Evolutionary conservation across 2,329 filamentous ascomycete species (phyloP).

Genomic region (Pleurostoma richardsiae): DNA sequence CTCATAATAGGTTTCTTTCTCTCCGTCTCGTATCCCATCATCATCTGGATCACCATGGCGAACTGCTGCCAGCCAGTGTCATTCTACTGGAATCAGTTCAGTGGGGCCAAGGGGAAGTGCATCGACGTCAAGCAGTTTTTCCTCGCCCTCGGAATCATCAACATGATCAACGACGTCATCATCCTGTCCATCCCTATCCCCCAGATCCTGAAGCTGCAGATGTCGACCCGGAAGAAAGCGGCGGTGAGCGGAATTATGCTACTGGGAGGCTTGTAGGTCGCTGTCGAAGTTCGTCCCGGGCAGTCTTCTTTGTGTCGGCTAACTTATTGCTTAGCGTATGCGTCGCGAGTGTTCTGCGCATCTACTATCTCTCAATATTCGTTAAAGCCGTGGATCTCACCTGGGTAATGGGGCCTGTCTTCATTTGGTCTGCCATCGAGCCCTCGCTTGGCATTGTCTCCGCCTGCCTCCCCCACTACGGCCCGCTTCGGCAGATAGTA

Average conservation of each 20-base stretch:
- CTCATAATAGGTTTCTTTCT: constrained; percentile 4
- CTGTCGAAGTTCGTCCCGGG: too few relatives aligned
- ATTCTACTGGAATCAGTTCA: constrained; percentile 11
- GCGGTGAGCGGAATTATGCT: constrained; percentile 8
- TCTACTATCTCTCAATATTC: constrained; percentile 2
- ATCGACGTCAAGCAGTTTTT: not conserved
- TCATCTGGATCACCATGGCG: constrained; percentile 8
- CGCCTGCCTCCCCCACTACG: constrained; percentile 5
- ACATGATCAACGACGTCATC: constrained; percentile 8
- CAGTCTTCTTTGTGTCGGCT: too few relatives aligned
- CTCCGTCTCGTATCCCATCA: constrained; percentile 4
- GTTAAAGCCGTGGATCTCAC: constrained; percentile 5
- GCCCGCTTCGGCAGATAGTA: too few relatives aligned
- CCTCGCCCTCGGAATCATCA: constrained; percentile 2
- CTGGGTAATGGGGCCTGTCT: constrained; percentile 9
- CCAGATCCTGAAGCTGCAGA: constrained; percentile 7
- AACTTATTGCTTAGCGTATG: not conserved
- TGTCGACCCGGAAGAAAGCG: constrained; percentile 5
- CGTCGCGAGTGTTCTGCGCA: constrained; percentile 1
- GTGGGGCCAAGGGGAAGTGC: not conserved
- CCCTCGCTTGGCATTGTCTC: constrained; percentile 1
- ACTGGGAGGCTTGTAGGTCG: constrained; percentile 7
- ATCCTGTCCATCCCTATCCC: constrained; percentile 8
- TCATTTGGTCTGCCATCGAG: constrained; percentile 3
- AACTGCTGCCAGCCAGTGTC: constrained; percentile 5